Conservation (phyloP, 805 yeast species). For the Candida tallmaniae region DNA sequence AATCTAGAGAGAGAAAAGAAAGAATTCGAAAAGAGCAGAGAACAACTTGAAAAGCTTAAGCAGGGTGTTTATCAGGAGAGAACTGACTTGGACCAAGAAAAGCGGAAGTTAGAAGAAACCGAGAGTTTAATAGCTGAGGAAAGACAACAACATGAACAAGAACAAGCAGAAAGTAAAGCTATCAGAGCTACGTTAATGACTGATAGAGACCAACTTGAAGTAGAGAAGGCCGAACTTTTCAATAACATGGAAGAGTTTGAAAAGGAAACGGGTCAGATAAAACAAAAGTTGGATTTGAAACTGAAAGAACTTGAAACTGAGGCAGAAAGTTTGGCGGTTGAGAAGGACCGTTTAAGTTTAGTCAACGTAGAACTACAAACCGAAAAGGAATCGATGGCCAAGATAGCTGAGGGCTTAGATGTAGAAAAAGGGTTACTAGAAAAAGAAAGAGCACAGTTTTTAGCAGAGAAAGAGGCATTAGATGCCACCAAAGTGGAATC, state of each 20-base stretch:
- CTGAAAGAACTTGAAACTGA: constrained; percentile 8
- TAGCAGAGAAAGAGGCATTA: neutral
- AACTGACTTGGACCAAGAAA: neutral
- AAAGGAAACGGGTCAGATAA: constrained; percentile 1
- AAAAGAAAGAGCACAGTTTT: neutral
- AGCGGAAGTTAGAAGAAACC: neutral
- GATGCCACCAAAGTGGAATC: neutral
- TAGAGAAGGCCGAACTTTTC: neutral
- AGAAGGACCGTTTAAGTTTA: neutral
- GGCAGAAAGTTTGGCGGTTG: neutral
- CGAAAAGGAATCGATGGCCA: neutral
- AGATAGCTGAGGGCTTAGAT: neutral
- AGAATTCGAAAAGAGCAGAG: neutral
- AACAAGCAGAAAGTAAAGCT: neutral
- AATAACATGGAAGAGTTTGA: constrained; percentile 1
- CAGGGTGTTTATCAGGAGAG: neutral
- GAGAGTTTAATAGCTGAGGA: neutral
- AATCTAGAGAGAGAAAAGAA: neutral
- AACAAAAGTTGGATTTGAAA: neutral
- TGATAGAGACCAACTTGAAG: neutral
- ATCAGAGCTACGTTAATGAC: neutral
- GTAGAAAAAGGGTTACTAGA: constrained; percentile 1
- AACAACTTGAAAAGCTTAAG: neutral
- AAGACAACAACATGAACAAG: neutral
- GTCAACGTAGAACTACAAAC: neutral